Percentiles rank a stretch among this genome's conserved stretches.
phyloP scores from a whole-genome alignment of 352 stramenopile species.

The Globisporangium mamillatum region DNA sequence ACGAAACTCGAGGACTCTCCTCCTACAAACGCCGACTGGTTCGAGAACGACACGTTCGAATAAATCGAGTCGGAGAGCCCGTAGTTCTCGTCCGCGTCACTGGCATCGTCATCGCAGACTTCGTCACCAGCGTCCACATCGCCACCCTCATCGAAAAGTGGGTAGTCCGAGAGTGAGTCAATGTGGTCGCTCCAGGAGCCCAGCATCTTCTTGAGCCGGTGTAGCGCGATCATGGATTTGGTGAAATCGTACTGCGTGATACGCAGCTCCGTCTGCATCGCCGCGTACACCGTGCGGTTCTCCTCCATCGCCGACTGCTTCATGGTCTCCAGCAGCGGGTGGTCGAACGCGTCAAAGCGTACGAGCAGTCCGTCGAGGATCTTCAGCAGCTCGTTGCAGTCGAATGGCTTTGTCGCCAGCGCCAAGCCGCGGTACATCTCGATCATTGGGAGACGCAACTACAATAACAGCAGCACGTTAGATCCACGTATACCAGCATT shows the following conservation, averaged over 20 bases:
- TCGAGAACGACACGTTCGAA: slow-evolving; percentile 49
- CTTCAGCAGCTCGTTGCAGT: slow-evolving; percentile 54
- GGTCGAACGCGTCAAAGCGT: slow-evolving; percentile 57
- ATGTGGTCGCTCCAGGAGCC: slow-evolving; percentile 80
- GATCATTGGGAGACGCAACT: slow-evolving; percentile 75
- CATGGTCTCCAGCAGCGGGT: slow-evolving; percentile 65
- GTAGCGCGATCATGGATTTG: slow-evolving; percentile 65
- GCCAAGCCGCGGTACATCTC: slow-evolving; percentile 64
- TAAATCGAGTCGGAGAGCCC: slow-evolving; percentile 61
- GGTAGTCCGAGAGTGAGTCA: slow-evolving; percentile 73
- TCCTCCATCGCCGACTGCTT: slow-evolving; percentile 74
- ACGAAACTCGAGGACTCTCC: slow-evolving; percentile 13
- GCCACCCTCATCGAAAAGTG: slow-evolving; percentile 56
- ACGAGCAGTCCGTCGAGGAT: slow-evolving; percentile 48
- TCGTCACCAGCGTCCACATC: slow-evolving; percentile 14
- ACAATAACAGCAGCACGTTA: neutral
- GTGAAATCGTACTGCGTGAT: slow-evolving; percentile 79
- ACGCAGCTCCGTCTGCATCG: slow-evolving; percentile 63
- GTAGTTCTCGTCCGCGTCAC: slow-evolving; percentile 27
- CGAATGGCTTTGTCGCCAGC: slow-evolving; percentile 40
- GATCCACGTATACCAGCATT: neutral
- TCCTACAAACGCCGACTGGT: slow-evolving; percentile 26
- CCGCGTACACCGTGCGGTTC: slow-evolving; percentile 58
- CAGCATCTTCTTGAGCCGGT: slow-evolving; percentile 64
- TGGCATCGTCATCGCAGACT: slow-evolving; percentile 22